These are phyloP conservation scores for Holtermanniella nyarrowii DNA, from an alignment of 768 basidiomycete genomes.

Conservation along the genomic window DNA sequence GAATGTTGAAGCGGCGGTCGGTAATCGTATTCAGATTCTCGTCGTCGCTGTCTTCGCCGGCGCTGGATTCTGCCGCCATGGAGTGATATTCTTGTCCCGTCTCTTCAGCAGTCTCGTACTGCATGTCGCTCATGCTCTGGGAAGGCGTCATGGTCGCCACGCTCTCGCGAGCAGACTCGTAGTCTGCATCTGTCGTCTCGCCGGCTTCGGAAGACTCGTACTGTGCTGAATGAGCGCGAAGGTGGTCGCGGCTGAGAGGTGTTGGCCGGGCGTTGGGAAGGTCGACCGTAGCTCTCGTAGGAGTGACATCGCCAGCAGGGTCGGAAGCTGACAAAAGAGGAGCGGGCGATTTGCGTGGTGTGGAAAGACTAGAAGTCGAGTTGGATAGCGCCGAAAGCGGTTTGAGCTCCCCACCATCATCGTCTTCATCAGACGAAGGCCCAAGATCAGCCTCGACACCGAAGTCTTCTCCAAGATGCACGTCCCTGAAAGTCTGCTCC, in stretches of 20 bases:
- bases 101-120: constrained; percentile 42
- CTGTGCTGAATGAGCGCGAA: neutral
- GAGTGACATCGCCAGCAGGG: constrained; percentile 19
- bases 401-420: neutral
- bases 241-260: constrained; percentile 3
- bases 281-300: constrained; percentile 16
- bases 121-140: constrained; percentile 57
- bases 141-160: constrained; percentile 55
- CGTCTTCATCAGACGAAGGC: neutral
- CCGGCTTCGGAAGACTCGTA: constrained; percentile 11
- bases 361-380: no score
- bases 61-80: constrained; percentile 35
- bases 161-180: constrained; percentile 58
- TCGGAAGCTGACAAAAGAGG: constrained; percentile 3
- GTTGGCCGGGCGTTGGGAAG: constrained; percentile 15
- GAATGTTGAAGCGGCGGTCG: constrained; percentile 2
- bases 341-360: neutral
- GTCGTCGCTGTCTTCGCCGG: constrained; percentile 32
- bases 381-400: no score
- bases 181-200: constrained; percentile 28
- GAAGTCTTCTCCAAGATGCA: no score
- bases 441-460: neutral
- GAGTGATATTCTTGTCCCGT: constrained; percentile 38
- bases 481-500: no score
- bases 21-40: constrained; percentile 12